Evolutionary conservation across 805 yeast species (phyloP).

Genomic region (Kurtzmaniella fragi): DNA sequence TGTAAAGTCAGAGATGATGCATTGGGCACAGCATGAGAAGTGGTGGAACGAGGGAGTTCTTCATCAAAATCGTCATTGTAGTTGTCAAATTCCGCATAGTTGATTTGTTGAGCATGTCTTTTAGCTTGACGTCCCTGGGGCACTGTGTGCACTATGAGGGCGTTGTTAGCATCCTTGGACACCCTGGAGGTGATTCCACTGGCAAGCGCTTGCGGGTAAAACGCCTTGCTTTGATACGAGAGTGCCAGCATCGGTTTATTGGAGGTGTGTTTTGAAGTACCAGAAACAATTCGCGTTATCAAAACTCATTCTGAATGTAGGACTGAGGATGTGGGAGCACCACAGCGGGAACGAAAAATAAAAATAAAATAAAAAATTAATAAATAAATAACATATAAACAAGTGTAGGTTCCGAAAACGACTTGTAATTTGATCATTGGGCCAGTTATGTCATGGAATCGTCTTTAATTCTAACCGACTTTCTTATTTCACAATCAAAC

Average conservation of each 20-base stretch:
- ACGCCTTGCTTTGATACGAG: conserved; percentile 16
- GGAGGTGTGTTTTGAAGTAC: neutral
- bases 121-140: conserved; percentile 76
- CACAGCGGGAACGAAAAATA: too few relatives aligned
- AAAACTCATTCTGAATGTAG: neutral
- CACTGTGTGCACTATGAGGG: conserved; percentile 61
- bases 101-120: conserved; percentile 63
- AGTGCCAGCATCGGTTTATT: conserved; percentile 7
- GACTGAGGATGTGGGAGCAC: neutral
- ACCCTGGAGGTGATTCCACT: conserved; percentile 72
- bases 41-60: conserved; percentile 16
- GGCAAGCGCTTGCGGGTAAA: conserved; percentile 71
- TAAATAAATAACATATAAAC: too few relatives aligned
- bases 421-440: too few relatives aligned
- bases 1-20: conserved; percentile 1
- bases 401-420: too few relatives aligned
- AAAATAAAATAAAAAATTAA: too few relatives aligned
- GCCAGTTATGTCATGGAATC: conserved; percentile 15
- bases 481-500: conserved; percentile 12
- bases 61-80: conserved; percentile 45
- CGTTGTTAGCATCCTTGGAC: conserved; percentile 60
- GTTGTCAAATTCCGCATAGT: conserved; percentile 77
- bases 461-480: conserved; percentile 13
- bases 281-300: conserved; percentile 1
- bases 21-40: conserved; percentile 11